Base-by-base conservation (phyloP, 2,329 filamentous ascomycete genomes). In the Neonectria magnoliae region DNA sequence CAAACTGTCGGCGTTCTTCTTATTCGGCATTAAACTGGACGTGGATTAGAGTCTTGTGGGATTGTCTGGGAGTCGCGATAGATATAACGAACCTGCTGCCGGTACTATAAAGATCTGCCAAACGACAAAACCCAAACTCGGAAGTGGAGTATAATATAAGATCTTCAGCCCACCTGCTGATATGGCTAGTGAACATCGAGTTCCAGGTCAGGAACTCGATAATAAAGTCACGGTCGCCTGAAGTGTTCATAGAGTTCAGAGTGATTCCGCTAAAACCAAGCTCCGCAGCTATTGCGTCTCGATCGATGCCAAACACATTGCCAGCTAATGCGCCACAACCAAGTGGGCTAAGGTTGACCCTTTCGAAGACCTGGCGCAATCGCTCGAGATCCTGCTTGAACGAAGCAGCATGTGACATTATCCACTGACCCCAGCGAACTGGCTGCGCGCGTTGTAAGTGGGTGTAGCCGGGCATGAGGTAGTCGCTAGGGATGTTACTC, bases 391-490 rank as follows among this genome's bases (percentile, higher is more conserved):
- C 93, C 41, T 83, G 83, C 14, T 87, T 83, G 75, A 97, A 95
- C 31, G 88, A 87, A 55, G 88, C 87, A 55, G 87, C 92, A 76
- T 94, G 90, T 54, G 90, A 91, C 68, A 97, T 81, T 76, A 97
- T 84, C 91, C 91, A 95, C 75, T 96, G 93, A 59, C 86, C 89
- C 91, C 91, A 97, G 65, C 91, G 85, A 71, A 97, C 89, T 1
- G 93, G 93, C 80, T 92, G 81, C 1, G 93, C 93, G 58, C 92
- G 90, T 81, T 97, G 93, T 38, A 96, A 81, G 79, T 97, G 93
- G 14, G 93, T 97, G 81, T 97, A 97, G 2, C 92, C 92, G 1
- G 93, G 93, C 91, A 97, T 96, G 74, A 97, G 78, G 68, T 88
- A 84, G 71, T 93, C 90, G 68, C 73, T 73, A 29, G 18, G 60